Evolutionary conservation across 768 basidiomycete genomes (phyloP), one percentile per base, ranked within the genome.

Genomic region (Hortiboletus campestris): DNA sequence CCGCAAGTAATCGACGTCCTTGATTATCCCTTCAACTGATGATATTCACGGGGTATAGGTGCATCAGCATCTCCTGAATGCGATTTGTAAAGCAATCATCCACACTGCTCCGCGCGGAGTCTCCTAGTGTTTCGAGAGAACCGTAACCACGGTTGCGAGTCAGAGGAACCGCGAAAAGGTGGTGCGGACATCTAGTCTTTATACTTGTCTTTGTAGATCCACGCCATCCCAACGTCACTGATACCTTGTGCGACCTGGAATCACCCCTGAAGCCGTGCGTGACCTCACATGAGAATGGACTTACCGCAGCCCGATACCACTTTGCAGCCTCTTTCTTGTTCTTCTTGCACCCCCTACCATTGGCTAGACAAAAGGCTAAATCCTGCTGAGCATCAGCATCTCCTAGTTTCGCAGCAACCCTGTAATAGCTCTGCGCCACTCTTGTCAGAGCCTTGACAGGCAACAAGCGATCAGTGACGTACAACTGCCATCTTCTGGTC

Each of bases 121-220:
- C 55, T 43, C 49, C 59, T 45, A 16, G 49, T 47, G 29, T 29
- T 28, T 28, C 40, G 29, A 46, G 51, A 42, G 32, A 52, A 57
- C 50, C 34, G 22, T 40, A 25, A 22, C 22, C 46, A 55, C 51
- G 46, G 54, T 38, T 12, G 17, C 49, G 28, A n/a, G 34, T 49
- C 41, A 16, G 44, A 31, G 35, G 20, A 9, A 35, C 52, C 40
- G 28, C 41, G 29, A 40, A 28, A 29, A n/a, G 20, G 14, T 22
- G 29, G 36, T 3, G 20, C 9, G 43, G 19, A 38, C 49, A 29
- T 38, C 57, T 61, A 71, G 46, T 66, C 57, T 47, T 60, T 67
- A 38, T 73, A 93, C 72, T 94, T 94, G 65, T 89, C 85, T 71
- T 95, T 95, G 76, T 90, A 91, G 58, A 94, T 93, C 91, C 91